phyloP scores from a whole-genome alignment of 345 rosid species.

The Melaleuca alternifolia region DNA sequence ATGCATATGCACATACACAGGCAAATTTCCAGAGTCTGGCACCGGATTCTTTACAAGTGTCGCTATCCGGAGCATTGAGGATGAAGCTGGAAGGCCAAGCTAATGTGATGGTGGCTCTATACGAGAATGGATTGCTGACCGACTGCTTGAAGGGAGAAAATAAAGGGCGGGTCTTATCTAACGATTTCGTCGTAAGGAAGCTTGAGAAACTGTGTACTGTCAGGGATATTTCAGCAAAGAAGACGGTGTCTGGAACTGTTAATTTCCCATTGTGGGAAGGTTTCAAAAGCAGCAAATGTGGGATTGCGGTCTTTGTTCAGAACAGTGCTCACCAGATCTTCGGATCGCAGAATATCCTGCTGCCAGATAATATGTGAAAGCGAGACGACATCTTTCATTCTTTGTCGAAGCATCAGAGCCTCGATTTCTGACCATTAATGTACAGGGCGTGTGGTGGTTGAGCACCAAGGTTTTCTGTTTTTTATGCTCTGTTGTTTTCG shows the following conservation, averaged over 20 bases:
- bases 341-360: conserved; percentile 54
- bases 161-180: conserved; percentile 61
- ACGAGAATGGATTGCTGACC: conserved; percentile 59
- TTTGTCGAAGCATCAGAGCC: background rate
- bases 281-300: conserved; percentile 60
- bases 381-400: background rate
- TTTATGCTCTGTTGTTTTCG: background rate
- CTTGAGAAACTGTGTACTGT: conserved; percentile 65
- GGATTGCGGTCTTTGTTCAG: conserved; percentile 54
- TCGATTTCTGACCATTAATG: background rate
- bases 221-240: conserved; percentile 49
- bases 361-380: conserved; percentile 47
- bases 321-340: conserved; percentile 55
- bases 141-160: conserved; percentile 67
- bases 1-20: conserved; percentile 12
- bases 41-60: conserved; percentile 47
- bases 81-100: conserved; percentile 39
- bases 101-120: conserved; percentile 65
- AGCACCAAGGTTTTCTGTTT: background rate
- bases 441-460: background rate
- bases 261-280: conserved; percentile 64
- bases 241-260: conserved; percentile 51
- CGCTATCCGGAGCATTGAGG: conserved; percentile 46
- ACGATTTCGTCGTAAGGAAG: conserved; percentile 70
- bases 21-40: conserved; percentile 58